These are phyloP conservation scores for Paragyromitra xinjiangensis DNA, from an alignment of 495 filamentous ascomycete genomes.

Conservation along the genomic window DNA sequence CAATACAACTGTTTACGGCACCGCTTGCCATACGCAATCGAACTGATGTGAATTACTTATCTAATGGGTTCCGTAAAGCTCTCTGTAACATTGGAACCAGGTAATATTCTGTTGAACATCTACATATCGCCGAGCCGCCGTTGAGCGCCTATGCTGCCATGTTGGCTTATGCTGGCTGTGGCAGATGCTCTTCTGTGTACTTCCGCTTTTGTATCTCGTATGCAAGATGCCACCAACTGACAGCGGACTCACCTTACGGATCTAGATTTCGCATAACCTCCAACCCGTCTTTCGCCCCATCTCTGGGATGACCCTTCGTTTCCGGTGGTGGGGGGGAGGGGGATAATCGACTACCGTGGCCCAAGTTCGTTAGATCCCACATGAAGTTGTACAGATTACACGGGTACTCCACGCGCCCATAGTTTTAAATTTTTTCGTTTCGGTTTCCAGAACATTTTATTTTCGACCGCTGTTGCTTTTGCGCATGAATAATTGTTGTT, in stretches of 20 bases:
- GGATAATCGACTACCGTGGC: slow-evolving; percentile 17
- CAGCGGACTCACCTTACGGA: slow-evolving; percentile 36
- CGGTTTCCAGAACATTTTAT: slow-evolving; percentile 49
- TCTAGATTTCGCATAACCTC: slow-evolving; percentile 47
- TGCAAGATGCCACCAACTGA: slow-evolving; percentile 47
- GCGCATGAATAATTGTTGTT: slow-evolving; percentile 13
- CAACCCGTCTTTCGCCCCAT: slow-evolving; percentile 36
- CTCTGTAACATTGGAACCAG: slow-evolving; percentile 6
- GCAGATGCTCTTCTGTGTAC: slow-evolving; percentile 22
- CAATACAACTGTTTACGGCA: not conserved
- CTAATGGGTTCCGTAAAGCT: not conserved
- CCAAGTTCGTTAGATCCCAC: slow-evolving; percentile 30
- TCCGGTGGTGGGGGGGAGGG: slow-evolving; percentile 11
- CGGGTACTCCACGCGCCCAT: slow-evolving; percentile 34
- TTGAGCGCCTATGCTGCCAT: slow-evolving; percentile 2
- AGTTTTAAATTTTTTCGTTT: slow-evolving; percentile 21
- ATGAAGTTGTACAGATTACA: slow-evolving; percentile 37
- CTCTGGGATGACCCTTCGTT: slow-evolving; percentile 18
- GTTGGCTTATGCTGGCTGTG: not conserved
- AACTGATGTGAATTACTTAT: slow-evolving; percentile 16
- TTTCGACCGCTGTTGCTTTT: slow-evolving; percentile 10
- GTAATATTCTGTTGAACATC: not conserved
- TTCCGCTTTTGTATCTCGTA: slow-evolving; percentile 23
- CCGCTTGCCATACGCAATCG: not conserved
- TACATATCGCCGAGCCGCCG: slow-evolving; percentile 19